Base-by-base conservation (phyloP, 164 flowering plant species). In the Kingdonia uniflora region DNA sequence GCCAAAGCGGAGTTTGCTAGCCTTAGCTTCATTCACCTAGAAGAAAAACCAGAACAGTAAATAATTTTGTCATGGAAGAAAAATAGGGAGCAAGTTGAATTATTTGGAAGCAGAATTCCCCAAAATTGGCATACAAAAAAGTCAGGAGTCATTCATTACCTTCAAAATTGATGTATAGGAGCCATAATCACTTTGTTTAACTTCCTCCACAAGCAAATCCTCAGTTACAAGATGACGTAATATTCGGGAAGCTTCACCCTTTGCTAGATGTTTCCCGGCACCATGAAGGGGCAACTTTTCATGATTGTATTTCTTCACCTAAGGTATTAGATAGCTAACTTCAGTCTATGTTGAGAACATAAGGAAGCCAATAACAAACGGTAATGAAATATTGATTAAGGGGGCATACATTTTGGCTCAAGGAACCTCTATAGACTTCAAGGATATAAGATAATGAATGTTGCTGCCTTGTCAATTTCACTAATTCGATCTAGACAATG, bases 101-200 rank as follows among this genome's bases (percentile, higher is more conserved):
- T 13, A 3, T 21, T 45, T 20, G 20, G 22, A 45, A 45, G 12
- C 10, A 3, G 11, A 16, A 11, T 2, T 5, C 17, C 19, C 10
- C 12, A 2, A 44, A 19, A 4, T 14, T 2, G 17, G 17, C 17
- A 41, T 16, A 14, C 11, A 5, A 41, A 16, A 14, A 41, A 41
- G 4, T 41, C 4, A 25, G 19, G 3, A 10, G 13, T 47, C 14
- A 44, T 14, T 15, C 4, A 11, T 5, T 61, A 82, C 99, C 89
- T 89, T 88, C 46, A 92, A 51, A 13, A 88, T 71, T 42, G 99
- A 84, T 59, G 95, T 84, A 15, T 84, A 76, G 21, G 97, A 88
- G 66, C 96, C 97, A 80, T 79, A 88, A 68, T 88, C 99, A 71
- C 91, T 88, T 67, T 86, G 89, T 62, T 79, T 86, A 44, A 89